These are phyloP conservation scores for Euphorbia tirucalli DNA, from an alignment of 345 rosid species.

Conservation along the genomic window DNA sequence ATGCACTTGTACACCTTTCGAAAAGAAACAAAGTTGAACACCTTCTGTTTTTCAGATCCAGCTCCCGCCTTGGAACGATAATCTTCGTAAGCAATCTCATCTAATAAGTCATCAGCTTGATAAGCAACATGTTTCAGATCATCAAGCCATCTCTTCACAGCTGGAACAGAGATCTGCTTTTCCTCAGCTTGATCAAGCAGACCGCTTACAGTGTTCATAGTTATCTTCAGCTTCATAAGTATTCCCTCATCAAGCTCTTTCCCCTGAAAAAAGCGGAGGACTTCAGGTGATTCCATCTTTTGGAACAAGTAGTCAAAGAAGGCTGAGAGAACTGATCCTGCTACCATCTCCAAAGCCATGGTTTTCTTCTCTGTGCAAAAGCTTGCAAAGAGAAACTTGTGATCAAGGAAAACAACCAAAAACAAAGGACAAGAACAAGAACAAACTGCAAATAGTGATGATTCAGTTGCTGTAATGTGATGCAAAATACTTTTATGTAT, in stretches of 20 bases:
- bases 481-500: too few relatives aligned
- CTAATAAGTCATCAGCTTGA: conserved; percentile 12
- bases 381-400: too few relatives aligned
- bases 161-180: conserved; percentile 9
- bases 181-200: conserved; percentile 11
- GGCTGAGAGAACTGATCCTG: background rate
- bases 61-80: background rate
- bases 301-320: background rate
- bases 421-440: too few relatives aligned
- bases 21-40: background rate
- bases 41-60: background rate
- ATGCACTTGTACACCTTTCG: too few relatives aligned
- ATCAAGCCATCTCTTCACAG: conserved; percentile 7
- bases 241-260: background rate
- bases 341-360: background rate
- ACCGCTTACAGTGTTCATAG: background rate
- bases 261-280: background rate
- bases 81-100: conserved; percentile 14
- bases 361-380: background rate
- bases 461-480: too few relatives aligned
- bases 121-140: conserved; percentile 11
- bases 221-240: background rate
- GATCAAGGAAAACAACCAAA: too few relatives aligned
- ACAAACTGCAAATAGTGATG: too few relatives aligned
- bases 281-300: background rate